Conservation (phyloP, 495 filamentous ascomycete genomes). For the Elaphomyces granulatus region DNA sequence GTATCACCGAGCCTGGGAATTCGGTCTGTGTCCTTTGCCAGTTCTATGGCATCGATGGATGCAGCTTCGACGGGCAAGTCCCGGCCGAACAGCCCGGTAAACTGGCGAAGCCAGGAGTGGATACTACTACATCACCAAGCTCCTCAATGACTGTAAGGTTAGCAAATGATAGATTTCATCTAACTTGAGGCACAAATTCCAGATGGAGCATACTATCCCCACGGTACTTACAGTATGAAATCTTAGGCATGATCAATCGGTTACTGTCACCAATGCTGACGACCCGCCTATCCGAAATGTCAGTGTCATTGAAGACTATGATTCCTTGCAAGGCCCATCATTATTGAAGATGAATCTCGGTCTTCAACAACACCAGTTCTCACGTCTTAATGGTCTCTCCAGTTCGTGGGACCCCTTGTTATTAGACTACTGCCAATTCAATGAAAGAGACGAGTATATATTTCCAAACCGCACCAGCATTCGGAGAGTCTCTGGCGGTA, state of each 20-base stretch:
- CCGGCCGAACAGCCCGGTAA: conserved; percentile 21
- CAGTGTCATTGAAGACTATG: no score
- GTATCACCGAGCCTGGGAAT: conserved; percentile 56
- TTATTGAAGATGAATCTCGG: conserved; percentile 10
- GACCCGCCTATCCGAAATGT: no score
- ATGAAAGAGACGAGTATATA: not conserved
- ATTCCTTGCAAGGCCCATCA: no score
- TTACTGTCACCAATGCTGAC: no score
- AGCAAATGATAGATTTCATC: conserved; percentile 1
- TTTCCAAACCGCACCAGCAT: conserved; percentile 1
- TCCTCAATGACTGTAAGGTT: not conserved
- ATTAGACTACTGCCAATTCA: conserved; percentile 6
- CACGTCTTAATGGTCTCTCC: conserved; percentile 12
- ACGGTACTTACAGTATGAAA: no score
- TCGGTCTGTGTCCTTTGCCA: conserved; percentile 48
- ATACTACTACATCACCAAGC: not conserved
- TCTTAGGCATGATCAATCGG: no score
- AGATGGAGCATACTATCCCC: no score
- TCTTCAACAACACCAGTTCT: conserved; percentile 13
- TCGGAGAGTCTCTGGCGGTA: conserved; percentile 8
- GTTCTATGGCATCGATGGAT: conserved; percentile 40
- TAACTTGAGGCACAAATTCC: conserved; percentile 3
- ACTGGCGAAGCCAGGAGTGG: not conserved
- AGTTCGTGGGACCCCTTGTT: conserved; percentile 13
- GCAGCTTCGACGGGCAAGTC: conserved; percentile 48